Percentiles rank a stretch among this genome's conserved stretches.
phyloP scores from a whole-genome alignment of 192 early-diverging fungal species.

The Coemansia reversa region DNA sequence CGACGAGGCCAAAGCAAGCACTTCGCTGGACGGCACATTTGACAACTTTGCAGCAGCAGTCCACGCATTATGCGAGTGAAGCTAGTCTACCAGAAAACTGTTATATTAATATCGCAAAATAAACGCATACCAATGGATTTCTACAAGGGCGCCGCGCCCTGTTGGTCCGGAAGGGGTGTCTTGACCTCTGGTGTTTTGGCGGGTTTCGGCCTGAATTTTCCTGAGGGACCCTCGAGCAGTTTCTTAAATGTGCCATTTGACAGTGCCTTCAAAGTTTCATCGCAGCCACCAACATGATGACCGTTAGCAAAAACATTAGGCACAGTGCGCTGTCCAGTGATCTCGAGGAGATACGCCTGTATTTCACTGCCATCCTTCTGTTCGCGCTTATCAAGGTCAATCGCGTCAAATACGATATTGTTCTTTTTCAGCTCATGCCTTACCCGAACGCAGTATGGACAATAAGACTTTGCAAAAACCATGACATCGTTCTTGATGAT shows the following conservation, averaged over 20 bases:
- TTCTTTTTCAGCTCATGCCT: slow-evolving; percentile 50
- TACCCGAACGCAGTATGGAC: slow-evolving; percentile 65
- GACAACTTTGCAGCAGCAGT: slow-evolving; percentile 68
- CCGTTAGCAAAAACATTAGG: slow-evolving; percentile 72
- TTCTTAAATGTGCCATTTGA: slow-evolving; percentile 53
- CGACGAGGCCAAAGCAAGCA: slow-evolving; percentile 62
- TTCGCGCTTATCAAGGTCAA: slow-evolving; percentile 62
- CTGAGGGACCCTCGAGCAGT: slow-evolving; percentile 36
- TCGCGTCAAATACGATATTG: slow-evolving; percentile 36
- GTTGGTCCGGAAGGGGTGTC: not conserved
- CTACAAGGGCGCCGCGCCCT: slow-evolving; percentile 22
- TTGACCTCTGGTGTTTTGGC: slow-evolving; percentile 3
- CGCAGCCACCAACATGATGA: slow-evolving; percentile 66
- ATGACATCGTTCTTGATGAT: slow-evolving; percentile 43
- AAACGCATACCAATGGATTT: not conserved
- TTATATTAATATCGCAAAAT: slow-evolving; percentile 4
- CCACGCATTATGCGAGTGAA: slow-evolving; percentile 53
- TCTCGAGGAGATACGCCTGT: slow-evolving; percentile 57
- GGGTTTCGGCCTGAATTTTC: slow-evolving; percentile 3
- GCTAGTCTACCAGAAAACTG: slow-evolving; percentile 6
- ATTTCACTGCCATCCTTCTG: slow-evolving; percentile 57
- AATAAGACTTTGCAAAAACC: slow-evolving; percentile 79
- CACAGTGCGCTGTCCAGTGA: slow-evolving; percentile 70
- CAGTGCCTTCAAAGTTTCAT: slow-evolving; percentile 56
- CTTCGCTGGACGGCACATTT: slow-evolving; percentile 57